Base-by-base conservation (phyloP, 1,139 yeast species). In the Saccharomyces hybrid region DNA sequence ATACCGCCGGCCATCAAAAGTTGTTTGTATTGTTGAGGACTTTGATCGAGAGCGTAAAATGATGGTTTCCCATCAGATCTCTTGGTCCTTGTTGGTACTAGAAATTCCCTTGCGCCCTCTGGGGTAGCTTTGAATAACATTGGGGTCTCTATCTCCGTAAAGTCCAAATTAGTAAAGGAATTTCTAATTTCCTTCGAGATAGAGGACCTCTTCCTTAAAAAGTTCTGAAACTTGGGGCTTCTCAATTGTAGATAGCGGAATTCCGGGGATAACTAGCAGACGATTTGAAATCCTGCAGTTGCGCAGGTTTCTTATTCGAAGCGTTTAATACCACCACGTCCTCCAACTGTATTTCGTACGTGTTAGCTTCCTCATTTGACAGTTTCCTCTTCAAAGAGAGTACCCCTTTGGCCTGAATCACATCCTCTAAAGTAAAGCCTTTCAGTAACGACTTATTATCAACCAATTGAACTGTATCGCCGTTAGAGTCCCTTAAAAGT, bases 1-100 rank as follows among this genome's bases (percentile, higher is more conserved):
- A 95, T 82, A 0, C 99, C 99, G 46, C 96, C 85, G 3, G 97
- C 95, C 93, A 93, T 93, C 47, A 93, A 73, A 42, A 93, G 76
- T 71, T 93, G 99, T 67, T 95, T 93, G 66, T 91, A 93, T 67
- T 93, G 99, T 67, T 93, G 99, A 0, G 99, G 99, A 26, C 97
- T 88, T 70, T 93, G 99, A 0, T 98, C 97, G 47, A 93, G 75
- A 0, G 99, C 97, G 68, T 91, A 93, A 69, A 88, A 88, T 48
- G 77, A 73, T 11, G 78, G 75, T 16, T 77, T 72, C 3, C 49
- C 44, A 11, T 49, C 55, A 26, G 54, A 52, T 14, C 55, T 50
- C 14, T 51, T 49, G 12, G 53, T 56, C 59, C 98, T 78, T 0
- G 97, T 89, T 0, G 99, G 99, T 0, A 93, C 98, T 53, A 95